A percentile compares a stretch with the other conserved stretches of the same genome.
These are phyloP conservation scores for Solanum chiquidenum DNA, from an alignment of 257 asterid species.

Conservation along the genomic window DNA sequence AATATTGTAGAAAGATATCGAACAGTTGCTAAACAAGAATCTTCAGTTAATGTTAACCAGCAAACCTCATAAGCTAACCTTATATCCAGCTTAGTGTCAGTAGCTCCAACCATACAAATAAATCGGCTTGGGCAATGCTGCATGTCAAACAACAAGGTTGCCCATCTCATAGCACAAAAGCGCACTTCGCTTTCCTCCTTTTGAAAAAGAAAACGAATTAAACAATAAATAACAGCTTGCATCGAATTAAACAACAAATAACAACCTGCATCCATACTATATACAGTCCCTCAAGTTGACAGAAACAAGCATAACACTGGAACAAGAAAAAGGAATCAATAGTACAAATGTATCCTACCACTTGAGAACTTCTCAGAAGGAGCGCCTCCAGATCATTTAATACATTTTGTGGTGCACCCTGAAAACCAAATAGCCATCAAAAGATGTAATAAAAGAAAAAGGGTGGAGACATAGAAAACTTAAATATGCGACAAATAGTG, in stretches of 20 bases:
- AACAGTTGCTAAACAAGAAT: background rate
- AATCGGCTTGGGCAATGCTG: slow-evolving; percentile 94
- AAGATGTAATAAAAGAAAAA: slow-evolving; percentile 8
- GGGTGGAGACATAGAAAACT: background rate
- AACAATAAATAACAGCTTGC: background rate
- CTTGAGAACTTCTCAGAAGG: slow-evolving; percentile 62
- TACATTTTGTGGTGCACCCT: slow-evolving; percentile 73
- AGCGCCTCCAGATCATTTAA: slow-evolving; percentile 74
- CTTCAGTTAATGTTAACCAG: background rate
- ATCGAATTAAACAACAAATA: background rate
- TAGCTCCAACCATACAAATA: slow-evolving; percentile 91
- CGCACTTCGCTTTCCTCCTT: slow-evolving; percentile 99
- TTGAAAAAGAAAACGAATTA: slow-evolving; percentile 6
- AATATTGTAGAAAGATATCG: background rate
- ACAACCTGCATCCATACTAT: background rate
- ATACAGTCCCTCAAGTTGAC: slow-evolving; percentile 1
- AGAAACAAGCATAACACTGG: background rate
- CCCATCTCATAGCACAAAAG: slow-evolving; percentile 98
- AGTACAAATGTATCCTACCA: slow-evolving; percentile 35
- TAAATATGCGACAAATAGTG: background rate
- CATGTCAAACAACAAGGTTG: slow-evolving; percentile 67
- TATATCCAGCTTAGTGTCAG: slow-evolving; percentile 86
- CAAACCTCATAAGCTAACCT: slow-evolving; percentile 37
- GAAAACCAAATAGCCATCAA: slow-evolving; percentile 23
- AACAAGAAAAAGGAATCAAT: slow-evolving; percentile 1